Conservation (phyloP, 2,329 filamentous ascomycete genomes). For the Rhinocladiella mackenziei region DNA sequence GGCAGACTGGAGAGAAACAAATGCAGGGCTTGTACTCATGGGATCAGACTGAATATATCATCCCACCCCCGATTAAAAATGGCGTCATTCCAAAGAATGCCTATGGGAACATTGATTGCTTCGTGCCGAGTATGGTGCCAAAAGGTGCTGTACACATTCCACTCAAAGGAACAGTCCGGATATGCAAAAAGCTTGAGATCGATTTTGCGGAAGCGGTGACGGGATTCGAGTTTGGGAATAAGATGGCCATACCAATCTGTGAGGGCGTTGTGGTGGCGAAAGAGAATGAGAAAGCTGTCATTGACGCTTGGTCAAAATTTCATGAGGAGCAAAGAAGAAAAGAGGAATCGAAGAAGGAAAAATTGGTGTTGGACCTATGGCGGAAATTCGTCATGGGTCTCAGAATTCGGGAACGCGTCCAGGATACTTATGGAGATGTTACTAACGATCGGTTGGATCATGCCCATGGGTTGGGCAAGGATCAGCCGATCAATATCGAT, state of each 20-base stretch:
- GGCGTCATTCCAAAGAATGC: conserved; percentile 89
- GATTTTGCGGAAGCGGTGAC: conserved; percentile 93
- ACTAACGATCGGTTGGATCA: conserved; percentile 20
- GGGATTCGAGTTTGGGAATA: conserved; percentile 92
- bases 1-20: conserved; percentile 74
- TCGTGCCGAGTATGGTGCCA: conserved; percentile 89
- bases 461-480: conserved; percentile 10
- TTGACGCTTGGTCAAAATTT: conserved; percentile 74
- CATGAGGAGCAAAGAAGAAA: conserved; percentile 70
- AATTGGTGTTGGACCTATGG: conserved; percentile 71
- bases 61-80: conserved; percentile 77
- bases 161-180: conserved; percentile 67
- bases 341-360: conserved; percentile 78
- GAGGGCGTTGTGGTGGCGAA: conserved; percentile 83
- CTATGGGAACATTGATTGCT: conserved; percentile 95
- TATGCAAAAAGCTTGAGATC: conserved; percentile 79
- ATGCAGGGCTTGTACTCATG: conserved; percentile 79
- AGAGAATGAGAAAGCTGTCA: conserved; percentile 69
- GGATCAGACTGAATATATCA: conserved; percentile 92
- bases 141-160: conserved; percentile 79
- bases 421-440: conserved; percentile 67
- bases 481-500: conserved; percentile 25
- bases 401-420: conserved; percentile 73
- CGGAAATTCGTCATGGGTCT: conserved; percentile 81
- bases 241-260: conserved; percentile 88